A percentile compares a stretch with the other conserved stretches of the same genome.
phyloP scores from a whole-genome alignment of 495 filamentous ascomycete genomes.

The Opeltia flavorubescens region DNA sequence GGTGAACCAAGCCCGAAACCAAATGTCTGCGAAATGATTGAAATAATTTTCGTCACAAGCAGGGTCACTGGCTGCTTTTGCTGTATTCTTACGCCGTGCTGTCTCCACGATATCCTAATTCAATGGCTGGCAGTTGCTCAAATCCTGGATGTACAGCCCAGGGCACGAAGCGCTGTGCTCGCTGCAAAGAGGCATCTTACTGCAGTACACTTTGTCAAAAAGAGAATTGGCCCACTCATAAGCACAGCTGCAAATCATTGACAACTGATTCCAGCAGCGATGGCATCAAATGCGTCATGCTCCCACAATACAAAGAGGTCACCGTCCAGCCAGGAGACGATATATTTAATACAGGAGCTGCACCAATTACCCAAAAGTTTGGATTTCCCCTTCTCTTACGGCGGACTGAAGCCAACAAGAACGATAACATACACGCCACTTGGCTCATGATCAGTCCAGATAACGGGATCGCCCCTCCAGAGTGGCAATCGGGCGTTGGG shows the following conservation, averaged over 20 bases:
- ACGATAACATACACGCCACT: slow-evolving; percentile 4
- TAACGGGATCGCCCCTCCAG: slow-evolving; percentile 1
- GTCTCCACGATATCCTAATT: too few relatives aligned
- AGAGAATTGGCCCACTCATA: not conserved
- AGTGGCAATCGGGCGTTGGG: not conserved
- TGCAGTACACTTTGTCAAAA: slow-evolving; percentile 2
- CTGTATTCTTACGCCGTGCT: too few relatives aligned
- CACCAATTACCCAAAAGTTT: not conserved
- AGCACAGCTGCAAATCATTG: not conserved
- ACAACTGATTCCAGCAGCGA: not conserved
- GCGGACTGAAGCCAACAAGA: not conserved
- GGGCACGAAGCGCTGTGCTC: slow-evolving; percentile 3
- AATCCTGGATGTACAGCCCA: not conserved
- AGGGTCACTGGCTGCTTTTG: too few relatives aligned
- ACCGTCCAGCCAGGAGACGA: not conserved
- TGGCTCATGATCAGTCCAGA: slow-evolving; percentile 5
- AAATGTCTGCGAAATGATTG: too few relatives aligned
- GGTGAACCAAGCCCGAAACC: too few relatives aligned
- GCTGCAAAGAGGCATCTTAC: slow-evolving; percentile 1
- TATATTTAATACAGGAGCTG: not conserved
- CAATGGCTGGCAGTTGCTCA: not conserved
- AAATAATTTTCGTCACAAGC: too few relatives aligned
- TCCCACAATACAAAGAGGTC: not conserved
- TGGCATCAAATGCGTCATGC: not conserved
- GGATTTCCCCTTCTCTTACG: not conserved